phyloP scores from a whole-genome alignment of 176 grass and related monocot species.

The Raddia guianensis region DNA sequence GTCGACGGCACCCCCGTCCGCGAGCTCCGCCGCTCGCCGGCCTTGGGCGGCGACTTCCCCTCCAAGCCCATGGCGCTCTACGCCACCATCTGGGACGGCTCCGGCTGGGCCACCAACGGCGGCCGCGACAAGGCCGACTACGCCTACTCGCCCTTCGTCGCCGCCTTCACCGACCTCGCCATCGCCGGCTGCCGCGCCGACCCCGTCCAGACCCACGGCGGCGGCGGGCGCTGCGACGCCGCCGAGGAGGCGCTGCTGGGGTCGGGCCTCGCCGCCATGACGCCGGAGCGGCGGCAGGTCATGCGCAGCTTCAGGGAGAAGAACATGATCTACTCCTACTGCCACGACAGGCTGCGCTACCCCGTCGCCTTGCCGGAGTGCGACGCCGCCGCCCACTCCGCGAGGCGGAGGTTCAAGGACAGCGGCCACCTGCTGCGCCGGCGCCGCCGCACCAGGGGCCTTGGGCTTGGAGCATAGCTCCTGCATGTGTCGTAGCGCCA shows the following conservation, averaged over 20 bases:
- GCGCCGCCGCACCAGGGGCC: background rate
- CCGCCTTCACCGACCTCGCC: constrained; percentile 73
- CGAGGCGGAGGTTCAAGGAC: constrained; percentile 59
- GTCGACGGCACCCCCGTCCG: constrained; percentile 76
- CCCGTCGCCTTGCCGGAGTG: constrained; percentile 62
- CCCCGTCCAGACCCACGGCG: constrained; percentile 40
- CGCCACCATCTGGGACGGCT: constrained; percentile 91
- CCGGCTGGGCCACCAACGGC: constrained; percentile 73
- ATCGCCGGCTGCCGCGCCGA: constrained; percentile 69
- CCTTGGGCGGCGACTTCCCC: constrained; percentile 71
- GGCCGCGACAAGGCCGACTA: constrained; percentile 79
- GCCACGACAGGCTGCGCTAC: constrained; percentile 77
- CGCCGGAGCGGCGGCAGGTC: constrained; percentile 57
- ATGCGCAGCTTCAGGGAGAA: constrained; percentile 70
- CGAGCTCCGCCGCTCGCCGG: constrained; percentile 47
- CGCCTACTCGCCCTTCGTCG: constrained; percentile 70
- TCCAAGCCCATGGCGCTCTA: constrained; percentile 91
- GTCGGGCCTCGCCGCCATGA: constrained; percentile 61
- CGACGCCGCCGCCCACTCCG: constrained; percentile 59
- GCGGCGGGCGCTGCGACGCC: constrained; percentile 13
- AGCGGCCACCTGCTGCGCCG: constrained; percentile 55
- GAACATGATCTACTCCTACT: constrained; percentile 85
- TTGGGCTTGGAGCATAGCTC: background rate
- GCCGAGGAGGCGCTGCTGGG: constrained; percentile 31
- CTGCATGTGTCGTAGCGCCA: background rate